Percentiles rank a stretch among this genome's conserved stretches.
phyloP scores from a whole-genome alignment of 1,139 yeast species.

The Debaryomycetaceae sp. region DNA sequence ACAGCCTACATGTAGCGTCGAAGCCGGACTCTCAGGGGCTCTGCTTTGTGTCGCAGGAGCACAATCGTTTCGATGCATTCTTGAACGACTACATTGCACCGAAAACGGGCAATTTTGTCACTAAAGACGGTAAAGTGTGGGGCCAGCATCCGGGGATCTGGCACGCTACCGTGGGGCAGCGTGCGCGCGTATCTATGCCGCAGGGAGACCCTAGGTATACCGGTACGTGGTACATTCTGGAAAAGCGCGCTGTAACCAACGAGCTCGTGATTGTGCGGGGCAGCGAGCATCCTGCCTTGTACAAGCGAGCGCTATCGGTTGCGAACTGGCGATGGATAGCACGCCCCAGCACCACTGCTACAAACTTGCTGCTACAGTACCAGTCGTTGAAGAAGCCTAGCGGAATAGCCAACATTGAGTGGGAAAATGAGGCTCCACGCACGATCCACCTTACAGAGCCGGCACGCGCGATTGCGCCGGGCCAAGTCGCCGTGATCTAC shows the following conservation, averaged over 20 bases:
- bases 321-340: constrained; percentile 41
- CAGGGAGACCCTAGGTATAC: constrained; percentile 66
- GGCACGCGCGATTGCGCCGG: constrained; percentile 78
- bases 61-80: constrained; percentile 66
- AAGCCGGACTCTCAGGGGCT: constrained; percentile 94
- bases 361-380: constrained; percentile 35
- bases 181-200: constrained; percentile 69
- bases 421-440: constrained; percentile 6
- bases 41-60: constrained; percentile 75
- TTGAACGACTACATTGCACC: constrained; percentile 63
- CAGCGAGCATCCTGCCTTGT: constrained; percentile 50
- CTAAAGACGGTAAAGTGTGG: constrained; percentile 64
- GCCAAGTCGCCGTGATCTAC: constrained; percentile 76
- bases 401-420: constrained; percentile 11
- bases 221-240: constrained; percentile 84
- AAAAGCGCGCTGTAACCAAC: constrained; percentile 51
- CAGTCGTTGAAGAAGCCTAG: constrained; percentile 59
- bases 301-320: constrained; percentile 31
- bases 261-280: constrained; percentile 75
- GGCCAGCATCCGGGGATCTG: constrained; percentile 81
- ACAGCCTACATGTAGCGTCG: constrained; percentile 48
- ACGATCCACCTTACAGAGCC: constrained; percentile 26
- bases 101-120: constrained; percentile 66
- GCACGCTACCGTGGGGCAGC: constrained; percentile 92
- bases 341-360: constrained; percentile 1